These are phyloP conservation scores for Apiotrichum siamense DNA, from an alignment of 1,284 basidiomycete species.

Conservation along the genomic window DNA sequence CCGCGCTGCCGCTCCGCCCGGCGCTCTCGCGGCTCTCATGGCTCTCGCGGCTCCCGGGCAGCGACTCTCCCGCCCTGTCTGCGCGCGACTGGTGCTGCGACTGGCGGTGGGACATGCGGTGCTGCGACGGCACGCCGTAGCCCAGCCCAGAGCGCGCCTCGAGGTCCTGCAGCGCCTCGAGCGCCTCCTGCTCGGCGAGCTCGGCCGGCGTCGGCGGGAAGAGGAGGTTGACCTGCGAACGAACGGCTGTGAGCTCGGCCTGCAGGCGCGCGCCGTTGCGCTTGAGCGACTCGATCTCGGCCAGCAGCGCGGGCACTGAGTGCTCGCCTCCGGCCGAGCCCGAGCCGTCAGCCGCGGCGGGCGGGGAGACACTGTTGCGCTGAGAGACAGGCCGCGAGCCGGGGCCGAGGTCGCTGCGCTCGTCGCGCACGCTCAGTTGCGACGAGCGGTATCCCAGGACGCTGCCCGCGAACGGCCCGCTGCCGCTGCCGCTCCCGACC, in stretches of 20 bases:
- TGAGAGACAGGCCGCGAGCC: not conserved
- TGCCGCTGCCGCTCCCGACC: not conserved
- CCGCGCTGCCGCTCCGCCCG: not conserved
- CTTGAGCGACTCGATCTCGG: constrained; percentile 9
- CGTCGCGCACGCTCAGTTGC: not conserved
- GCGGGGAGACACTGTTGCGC: not conserved
- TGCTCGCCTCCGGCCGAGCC: not conserved
- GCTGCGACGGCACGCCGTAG: too few relatives aligned
- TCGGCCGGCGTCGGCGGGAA: constrained; percentile 1
- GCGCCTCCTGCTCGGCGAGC: not conserved
- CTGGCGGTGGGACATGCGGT: too few relatives aligned
- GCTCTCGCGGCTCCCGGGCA: too few relatives aligned
- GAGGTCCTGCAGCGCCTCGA: not conserved
- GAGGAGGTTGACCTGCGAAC: constrained; percentile 4
- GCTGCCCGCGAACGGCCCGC: not conserved
- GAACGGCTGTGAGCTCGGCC: constrained; percentile 3
- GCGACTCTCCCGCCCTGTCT: too few relatives aligned
- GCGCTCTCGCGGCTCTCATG: too few relatives aligned
- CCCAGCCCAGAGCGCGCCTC: not conserved
- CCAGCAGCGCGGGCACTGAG: constrained; percentile 3
- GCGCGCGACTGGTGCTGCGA: too few relatives aligned
- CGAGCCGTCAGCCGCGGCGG: not conserved
- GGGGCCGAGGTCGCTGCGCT: not conserved
- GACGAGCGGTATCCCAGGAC: not conserved
- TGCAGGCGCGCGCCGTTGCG: not conserved